Evolutionary conservation across 257 asterid species (phyloP), one percentile per base, ranked within the genome.

Genomic region (Ocimum tenuiflorum): DNA sequence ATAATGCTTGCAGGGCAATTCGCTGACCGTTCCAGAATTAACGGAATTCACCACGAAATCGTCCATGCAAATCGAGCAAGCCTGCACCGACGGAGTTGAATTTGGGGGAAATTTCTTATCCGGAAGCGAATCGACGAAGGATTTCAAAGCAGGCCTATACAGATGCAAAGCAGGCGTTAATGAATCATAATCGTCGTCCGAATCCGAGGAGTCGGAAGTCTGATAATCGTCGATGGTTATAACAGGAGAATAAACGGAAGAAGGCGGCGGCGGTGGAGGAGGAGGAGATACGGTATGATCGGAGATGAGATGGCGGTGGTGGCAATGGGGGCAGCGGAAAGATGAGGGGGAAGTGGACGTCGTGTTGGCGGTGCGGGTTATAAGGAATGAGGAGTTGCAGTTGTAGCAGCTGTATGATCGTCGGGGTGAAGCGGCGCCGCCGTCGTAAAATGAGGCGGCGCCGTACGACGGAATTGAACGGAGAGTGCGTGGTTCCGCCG

Each of bases 31-130:
- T 6, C 35, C 58, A 56, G 53, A 39, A 33, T n/a, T 6, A 15
- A 23, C 76, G 22, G 63, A 36, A 22, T 61, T 33, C 27, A 78
- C 42, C 41, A 23, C 81, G 19, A 82, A 82, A 53, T 78, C 85
- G 9, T 82, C 88, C 77, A 81, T 75, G 76, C 91, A 84, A 66
- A 84, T 84, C 31, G 88, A 53, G 68, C 91, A 84, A 15, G 77
- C 67, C 60, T 31, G 73, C 42, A 62, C 47, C 3, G 73, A 53
- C 41, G 51, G 69, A 19, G 69, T 43, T 23, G 62, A 65, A 47
- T 75, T 58, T 19, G 66, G 66, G 55, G 72, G 8, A n/a, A 84
- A 57, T 6, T 13, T 48, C 65, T 71, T 71, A 29, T 63, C 41
- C 29, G 78, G 83, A 0, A 83, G 83, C 22, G 83, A 77, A 45